These are phyloP conservation scores for Penicillium hesseltinei DNA, from an alignment of 2,329 filamentous ascomycete genomes.

Conservation along the genomic window DNA sequence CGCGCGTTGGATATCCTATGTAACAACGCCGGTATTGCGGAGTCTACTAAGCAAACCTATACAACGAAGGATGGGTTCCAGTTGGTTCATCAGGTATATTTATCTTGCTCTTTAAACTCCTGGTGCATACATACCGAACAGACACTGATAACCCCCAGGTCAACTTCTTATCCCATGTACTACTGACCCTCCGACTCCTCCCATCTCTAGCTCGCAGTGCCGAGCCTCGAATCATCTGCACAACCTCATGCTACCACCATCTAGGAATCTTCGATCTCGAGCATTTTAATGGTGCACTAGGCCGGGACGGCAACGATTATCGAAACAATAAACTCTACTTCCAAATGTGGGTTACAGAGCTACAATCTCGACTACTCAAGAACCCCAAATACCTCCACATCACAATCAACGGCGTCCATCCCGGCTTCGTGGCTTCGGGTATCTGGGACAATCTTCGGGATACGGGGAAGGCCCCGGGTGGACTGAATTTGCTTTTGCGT, in stretches of 20 bases:
- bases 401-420: conserved; percentile 17
- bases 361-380: conserved; percentile 14
- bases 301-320: conserved; percentile 10
- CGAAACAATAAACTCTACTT: conserved; percentile 17
- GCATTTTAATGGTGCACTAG: conserved; percentile 5
- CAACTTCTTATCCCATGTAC: conserved; percentile 17
- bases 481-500: background rate
- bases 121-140: too few relatives aligned
- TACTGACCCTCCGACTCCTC: conserved; percentile 17
- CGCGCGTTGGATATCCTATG: conserved; percentile 15
- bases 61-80: conserved; percentile 17
- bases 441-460: conserved; percentile 9
- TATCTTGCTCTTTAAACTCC: background rate
- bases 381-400: conserved; percentile 15
- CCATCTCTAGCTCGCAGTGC: conserved; percentile 14
- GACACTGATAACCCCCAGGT: conserved; percentile 2
- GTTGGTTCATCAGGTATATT: conserved; percentile 13
- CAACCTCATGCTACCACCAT: conserved; percentile 18
- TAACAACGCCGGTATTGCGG: conserved; percentile 15
- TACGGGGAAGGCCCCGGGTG: background rate
- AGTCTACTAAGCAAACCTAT: background rate
- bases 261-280: conserved; percentile 13
- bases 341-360: conserved; percentile 18
- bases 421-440: conserved; percentile 15
- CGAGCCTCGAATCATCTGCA: conserved; percentile 15